Base-by-base conservation (phyloP, 2,329 filamentous ascomycete genomes). In the Aspergillus aculeatus region DNA sequence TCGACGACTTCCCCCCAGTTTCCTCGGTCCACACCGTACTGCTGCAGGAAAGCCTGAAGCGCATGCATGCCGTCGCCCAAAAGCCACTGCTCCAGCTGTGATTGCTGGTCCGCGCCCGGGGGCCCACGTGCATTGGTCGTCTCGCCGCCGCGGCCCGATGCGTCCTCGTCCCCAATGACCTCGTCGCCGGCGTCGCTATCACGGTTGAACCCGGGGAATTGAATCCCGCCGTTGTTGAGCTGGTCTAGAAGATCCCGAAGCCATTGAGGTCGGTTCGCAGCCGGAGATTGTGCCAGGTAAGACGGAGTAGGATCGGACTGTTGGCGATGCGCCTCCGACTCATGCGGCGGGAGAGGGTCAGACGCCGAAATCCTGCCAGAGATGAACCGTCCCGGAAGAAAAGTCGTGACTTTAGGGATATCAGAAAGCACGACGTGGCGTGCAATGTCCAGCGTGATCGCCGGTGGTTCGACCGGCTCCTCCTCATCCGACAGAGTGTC, bases 351-450 rank as follows among this genome's bases (percentile, higher is more conserved):
- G 14, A 96, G 78, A 1, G 92, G 92, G 70, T 96, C 93, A 23
- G 91, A 95, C 19, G 91, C 86, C 63, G 89, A 92, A 2, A 88
- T 87, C 50, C 86, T 81, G 35, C 82, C 79, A 19, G 83, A 81
- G 11, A 92, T 86, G 67, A 91, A 83, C 9, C 79, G 76, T 1
- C 82, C 81, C 0, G 92, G 91, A 6, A 95, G 82, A 44, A 89
- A 79, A 0, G 85, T 82, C 67, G 94, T 89, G 23, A 96, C 82
- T 1, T 82, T 78, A 1, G 88, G 89, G 3, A 88, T 86, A 65
- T 93, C 90, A 31, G 91, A 89, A 9, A 96, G 82, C 60, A 93
- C 88, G 23, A 91, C 85, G 70, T 96, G 90, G 48, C 93, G 84
- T 2, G 89, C 90, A 57, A 91, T 83, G 66, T 85, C 79, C 5